These are phyloP conservation scores for Apiosordaria backusii DNA, from an alignment of 495 filamentous ascomycete species.

Conservation along the genomic window DNA sequence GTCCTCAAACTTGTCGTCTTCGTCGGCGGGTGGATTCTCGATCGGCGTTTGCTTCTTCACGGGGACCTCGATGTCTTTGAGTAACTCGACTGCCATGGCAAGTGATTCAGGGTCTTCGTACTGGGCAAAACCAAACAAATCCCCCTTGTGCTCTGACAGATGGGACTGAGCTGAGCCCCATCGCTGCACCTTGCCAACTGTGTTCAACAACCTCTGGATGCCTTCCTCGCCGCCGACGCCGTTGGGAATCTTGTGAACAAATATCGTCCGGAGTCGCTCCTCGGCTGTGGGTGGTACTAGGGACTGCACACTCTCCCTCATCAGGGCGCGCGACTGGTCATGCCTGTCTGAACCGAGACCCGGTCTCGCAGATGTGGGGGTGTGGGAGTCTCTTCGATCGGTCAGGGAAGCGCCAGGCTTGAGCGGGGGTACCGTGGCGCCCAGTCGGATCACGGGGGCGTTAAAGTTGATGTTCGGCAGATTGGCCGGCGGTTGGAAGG, in stretches of 20 bases:
- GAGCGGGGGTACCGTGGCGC: conserved; percentile 60
- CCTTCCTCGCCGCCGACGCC: conserved; percentile 74
- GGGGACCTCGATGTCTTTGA: conserved; percentile 83
- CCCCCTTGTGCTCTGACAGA: conserved; percentile 78
- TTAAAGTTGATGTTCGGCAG: conserved; percentile 98
- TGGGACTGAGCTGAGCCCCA: conserved; percentile 64
- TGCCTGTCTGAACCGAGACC: conserved; percentile 65
- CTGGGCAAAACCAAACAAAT: conserved; percentile 93
- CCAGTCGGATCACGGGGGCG: conserved; percentile 92
- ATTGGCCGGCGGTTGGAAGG: conserved; percentile 86
- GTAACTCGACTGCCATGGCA: conserved; percentile 77
- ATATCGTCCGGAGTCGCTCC: conserved; percentile 86
- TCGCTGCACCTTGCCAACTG: conserved; percentile 72
- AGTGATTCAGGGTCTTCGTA: conserved; percentile 91
- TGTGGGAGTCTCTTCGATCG: conserved; percentile 40
- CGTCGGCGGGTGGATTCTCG: conserved; percentile 41
- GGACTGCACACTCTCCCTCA: conserved; percentile 71
- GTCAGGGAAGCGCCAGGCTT: conserved; percentile 55
- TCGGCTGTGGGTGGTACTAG: conserved; percentile 83
- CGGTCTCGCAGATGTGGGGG: conserved; percentile 47
- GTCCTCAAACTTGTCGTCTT: conserved; percentile 52
- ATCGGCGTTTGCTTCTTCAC: conserved; percentile 62
- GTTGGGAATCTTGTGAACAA: conserved; percentile 80
- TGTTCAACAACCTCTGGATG: conserved; percentile 74
- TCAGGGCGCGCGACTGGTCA: conserved; percentile 65